Conservation (phyloP, 371 early-diverging fungal species). For the Lichtheimia corymbifera region DNA sequence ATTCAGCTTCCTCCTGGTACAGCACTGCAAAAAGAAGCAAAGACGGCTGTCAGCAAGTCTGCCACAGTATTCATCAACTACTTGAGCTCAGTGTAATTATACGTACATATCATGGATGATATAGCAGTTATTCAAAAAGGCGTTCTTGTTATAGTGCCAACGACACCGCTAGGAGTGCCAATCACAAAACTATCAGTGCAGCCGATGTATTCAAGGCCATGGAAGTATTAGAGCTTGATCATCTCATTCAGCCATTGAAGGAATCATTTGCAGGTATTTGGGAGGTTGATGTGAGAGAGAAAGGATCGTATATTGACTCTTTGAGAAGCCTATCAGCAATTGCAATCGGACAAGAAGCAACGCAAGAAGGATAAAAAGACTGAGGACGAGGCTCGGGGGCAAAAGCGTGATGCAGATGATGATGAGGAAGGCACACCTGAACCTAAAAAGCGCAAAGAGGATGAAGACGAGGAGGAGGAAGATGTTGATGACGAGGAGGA, state of each 20-base stretch:
- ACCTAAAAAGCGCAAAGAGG: conserved; percentile 11
- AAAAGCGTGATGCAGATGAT: conserved; percentile 33
- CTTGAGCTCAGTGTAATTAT: conserved; percentile 54
- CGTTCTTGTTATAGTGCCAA: conserved; percentile 29
- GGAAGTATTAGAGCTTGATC: conserved; percentile 56
- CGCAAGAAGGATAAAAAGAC: conserved; percentile 22
- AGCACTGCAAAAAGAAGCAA: conserved; percentile 61
- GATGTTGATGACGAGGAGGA: conserved; percentile 20
- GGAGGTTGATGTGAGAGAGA: too few species aligned
- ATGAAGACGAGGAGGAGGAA: conserved; percentile 17
- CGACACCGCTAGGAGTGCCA: conserved; percentile 51
- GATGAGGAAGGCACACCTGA: conserved; percentile 17
- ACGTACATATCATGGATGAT: conserved; percentile 16
- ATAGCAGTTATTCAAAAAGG: conserved; percentile 52
- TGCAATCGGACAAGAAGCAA: conserved; percentile 20
- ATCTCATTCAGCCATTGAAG: conserved; percentile 26
- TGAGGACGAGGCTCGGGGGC: conserved; percentile 17
- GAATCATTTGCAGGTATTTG: conserved; percentile 12
- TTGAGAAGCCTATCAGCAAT: conserved; percentile 12
- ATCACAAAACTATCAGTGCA: conserved; percentile 59
- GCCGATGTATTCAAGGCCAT: conserved; percentile 61
- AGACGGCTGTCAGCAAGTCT: conserved; percentile 60
- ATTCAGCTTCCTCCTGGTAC: conserved; percentile 63
- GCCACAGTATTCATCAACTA: conserved; percentile 68
- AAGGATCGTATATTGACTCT: conserved; percentile 2